Base-by-base conservation (phyloP, 1,284 basidiomycete species). In the Moesziomyces sp. region DNA sequence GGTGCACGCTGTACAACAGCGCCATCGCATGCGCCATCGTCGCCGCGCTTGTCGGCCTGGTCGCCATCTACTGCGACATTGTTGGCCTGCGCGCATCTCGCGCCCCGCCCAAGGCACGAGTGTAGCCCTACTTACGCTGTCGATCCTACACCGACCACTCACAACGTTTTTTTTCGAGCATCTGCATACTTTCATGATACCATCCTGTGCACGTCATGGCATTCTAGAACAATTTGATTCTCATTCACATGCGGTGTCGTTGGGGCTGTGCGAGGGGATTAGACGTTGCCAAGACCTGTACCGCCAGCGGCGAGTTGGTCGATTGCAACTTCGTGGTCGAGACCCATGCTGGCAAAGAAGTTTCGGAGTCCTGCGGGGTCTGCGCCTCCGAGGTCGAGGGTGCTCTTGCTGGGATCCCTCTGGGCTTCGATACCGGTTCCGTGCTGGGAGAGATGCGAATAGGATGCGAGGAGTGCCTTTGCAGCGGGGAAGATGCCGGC, bases 401-500 rank as follows among this genome's bases (percentile, higher is more conserved):
- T 38, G 9, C 51, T 46, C 21, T 26, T 28, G 5, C 5, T 45
- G 11, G 26, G n/a, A 6, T 58, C 34, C 8, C 13, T 58, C 21
- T 52, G 38, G 4, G 72, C 66, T 16, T 75, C 72, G 38, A 75
- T 58, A 0, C 72, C 72, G 44, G 59, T 70, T 2, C 72, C 72
- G 5, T 46, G 18, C 89, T 91, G 42, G 13, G 28, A 13, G 11
- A 75, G 38, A 56, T 75, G 51, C 3, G n/a, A 30, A 46, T 74
- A 74, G 19, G 58, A 63, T 3, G 58, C 62, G n/a, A 60, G 38
- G 23, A 75, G 40, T 0, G 66, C 66, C 23, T 46, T 54, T 21
- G 61, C 63, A 2, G 56, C 72, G 0, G 72, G 68, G 45, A 75
- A 75, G 38, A 75, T 67, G 9, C 72, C 72, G 3, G 72, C 72